phyloP scores from a whole-genome alignment of 805 yeast genomes.

The Kazachstania viticola region DNA sequence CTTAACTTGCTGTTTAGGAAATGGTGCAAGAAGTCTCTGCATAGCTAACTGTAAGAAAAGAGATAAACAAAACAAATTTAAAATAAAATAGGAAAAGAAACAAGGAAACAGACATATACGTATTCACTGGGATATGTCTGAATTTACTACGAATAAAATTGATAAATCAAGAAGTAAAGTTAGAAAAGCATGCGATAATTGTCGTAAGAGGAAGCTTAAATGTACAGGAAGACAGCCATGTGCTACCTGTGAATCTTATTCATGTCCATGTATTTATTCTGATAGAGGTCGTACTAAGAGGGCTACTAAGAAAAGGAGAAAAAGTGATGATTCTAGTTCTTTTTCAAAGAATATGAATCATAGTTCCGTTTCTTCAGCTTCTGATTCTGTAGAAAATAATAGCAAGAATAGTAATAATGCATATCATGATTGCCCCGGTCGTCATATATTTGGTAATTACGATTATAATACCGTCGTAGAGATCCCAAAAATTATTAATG shows the following conservation, averaged over 20 bases:
- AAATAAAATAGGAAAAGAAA: too few species aligned
- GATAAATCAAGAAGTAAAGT: slow-evolving; percentile 7
- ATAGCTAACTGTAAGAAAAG: too few species aligned
- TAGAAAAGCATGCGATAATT: slow-evolving; percentile 22
- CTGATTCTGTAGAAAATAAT: background rate
- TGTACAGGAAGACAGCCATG: slow-evolving; percentile 27
- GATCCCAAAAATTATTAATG: slow-evolving; percentile 1
- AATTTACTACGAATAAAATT: too few species aligned
- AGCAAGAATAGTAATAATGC: background rate
- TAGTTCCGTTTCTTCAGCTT: background rate
- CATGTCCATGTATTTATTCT: slow-evolving; percentile 20
- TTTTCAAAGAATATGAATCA: background rate
- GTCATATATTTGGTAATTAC: too few species aligned
- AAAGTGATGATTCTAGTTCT: background rate
- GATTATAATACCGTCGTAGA: background rate
- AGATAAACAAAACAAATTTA: too few species aligned
- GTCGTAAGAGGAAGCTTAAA: slow-evolving; percentile 25
- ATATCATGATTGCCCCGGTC: too few species aligned
- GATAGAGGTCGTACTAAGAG: background rate
- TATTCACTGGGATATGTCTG: too few species aligned
- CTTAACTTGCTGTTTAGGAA: too few species aligned
- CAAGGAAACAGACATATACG: too few species aligned
- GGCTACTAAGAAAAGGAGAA: background rate
- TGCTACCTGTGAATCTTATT: slow-evolving; percentile 22
- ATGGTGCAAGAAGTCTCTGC: too few species aligned